phyloP scores from a whole-genome alignment of 2,329 filamentous ascomycete genomes.

The Parastagonospora avenae region DNA sequence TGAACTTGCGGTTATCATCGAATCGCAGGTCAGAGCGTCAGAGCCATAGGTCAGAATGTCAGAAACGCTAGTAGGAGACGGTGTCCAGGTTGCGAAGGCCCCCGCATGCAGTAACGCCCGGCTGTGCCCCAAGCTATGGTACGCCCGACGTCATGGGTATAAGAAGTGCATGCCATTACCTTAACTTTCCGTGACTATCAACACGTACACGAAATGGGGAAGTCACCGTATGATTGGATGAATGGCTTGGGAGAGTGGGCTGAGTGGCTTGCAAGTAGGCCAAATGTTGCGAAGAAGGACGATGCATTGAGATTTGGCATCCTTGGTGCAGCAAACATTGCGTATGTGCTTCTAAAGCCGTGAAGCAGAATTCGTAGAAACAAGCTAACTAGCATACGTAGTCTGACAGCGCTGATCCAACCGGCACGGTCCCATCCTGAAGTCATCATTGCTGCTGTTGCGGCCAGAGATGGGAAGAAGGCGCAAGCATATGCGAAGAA shows the following conservation, averaged over 20 bases:
- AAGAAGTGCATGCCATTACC: background rate
- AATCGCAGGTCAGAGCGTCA: no score
- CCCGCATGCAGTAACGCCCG: no score
- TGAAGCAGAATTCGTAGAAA: background rate
- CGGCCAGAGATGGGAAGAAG: slow-evolving; percentile 55
- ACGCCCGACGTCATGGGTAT: no score
- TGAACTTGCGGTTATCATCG: no score
- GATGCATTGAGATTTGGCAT: slow-evolving; percentile 42
- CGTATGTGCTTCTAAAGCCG: slow-evolving; percentile 16
- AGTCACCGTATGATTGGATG: slow-evolving; percentile 2
- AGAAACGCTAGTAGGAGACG: no score
- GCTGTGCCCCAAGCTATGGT: no score
- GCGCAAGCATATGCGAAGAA: slow-evolving; percentile 59
- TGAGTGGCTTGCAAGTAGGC: slow-evolving; percentile 11
- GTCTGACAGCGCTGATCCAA: slow-evolving; percentile 51
- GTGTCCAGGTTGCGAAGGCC: no score
- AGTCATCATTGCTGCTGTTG: slow-evolving; percentile 59
- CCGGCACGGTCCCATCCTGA: slow-evolving; percentile 61
- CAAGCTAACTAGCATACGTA: slow-evolving; percentile 14
- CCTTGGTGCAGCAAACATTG: slow-evolving; percentile 44
- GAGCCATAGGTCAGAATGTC: no score
- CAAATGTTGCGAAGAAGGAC: slow-evolving; percentile 15
- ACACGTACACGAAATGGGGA: background rate
- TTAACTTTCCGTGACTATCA: background rate
- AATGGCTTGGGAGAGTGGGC: slow-evolving; percentile 11